phyloP scores from a whole-genome alignment of 768 basidiomycete species.

The Suillus placidus region DNA sequence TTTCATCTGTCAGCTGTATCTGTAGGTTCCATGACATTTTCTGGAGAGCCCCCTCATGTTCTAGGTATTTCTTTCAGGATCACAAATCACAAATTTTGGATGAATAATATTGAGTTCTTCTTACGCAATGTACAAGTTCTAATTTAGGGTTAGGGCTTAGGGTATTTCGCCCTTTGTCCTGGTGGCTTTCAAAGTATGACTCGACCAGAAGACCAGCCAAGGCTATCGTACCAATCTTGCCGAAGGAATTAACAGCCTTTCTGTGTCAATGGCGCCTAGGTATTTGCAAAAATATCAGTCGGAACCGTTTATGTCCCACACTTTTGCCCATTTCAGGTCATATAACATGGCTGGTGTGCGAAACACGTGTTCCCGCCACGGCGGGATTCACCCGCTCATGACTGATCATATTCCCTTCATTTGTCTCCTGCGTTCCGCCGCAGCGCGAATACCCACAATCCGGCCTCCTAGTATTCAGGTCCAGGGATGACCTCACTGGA shows the following conservation, averaged over 20 bases:
- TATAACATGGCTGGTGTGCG: neutral
- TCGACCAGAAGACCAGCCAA: slow-evolving; percentile 11
- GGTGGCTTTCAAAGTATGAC: slow-evolving; percentile 9
- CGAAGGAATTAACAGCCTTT: neutral
- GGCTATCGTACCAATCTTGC: neutral
- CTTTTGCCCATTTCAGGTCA: slow-evolving; percentile 4
- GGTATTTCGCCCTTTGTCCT: slow-evolving; percentile 17
- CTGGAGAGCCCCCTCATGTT: slow-evolving; percentile 11
- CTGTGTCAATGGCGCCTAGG: neutral
- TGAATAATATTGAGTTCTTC: slow-evolving; percentile 4
- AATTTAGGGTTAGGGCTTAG: slow-evolving; percentile 36
- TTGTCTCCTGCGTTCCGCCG: slow-evolving; percentile 16
- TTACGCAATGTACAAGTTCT: slow-evolving; percentile 9
- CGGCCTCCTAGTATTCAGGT: neutral
- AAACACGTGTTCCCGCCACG: slow-evolving; percentile 9
- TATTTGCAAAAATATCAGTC: slow-evolving; percentile 8
- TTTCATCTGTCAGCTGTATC: slow-evolving; percentile 2
- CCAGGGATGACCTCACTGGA: neutral
- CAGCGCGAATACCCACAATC: neutral
- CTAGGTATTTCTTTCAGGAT: slow-evolving; percentile 7
- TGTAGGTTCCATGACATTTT: slow-evolving; percentile 5
- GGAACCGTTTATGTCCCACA: slow-evolving; percentile 11
- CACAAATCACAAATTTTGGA: slow-evolving; percentile 2
- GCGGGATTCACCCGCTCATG: slow-evolving; percentile 13
- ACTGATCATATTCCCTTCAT: slow-evolving; percentile 19